These are phyloP conservation scores for Fusarium anthophilum DNA, from an alignment of 2,329 filamentous ascomycete species.

Conservation along the genomic window DNA sequence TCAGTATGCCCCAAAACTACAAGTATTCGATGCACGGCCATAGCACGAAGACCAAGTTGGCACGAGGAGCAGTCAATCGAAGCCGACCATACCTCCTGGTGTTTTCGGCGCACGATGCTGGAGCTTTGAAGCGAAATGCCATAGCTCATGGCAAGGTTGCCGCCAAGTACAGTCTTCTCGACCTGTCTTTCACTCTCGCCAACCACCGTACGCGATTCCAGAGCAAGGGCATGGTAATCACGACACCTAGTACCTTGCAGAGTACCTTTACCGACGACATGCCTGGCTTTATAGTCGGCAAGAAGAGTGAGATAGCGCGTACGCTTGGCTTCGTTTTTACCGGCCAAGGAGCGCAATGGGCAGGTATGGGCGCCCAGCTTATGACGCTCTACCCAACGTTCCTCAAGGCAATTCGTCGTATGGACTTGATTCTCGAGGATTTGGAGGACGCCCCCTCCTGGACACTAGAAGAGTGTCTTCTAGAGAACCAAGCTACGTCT, in stretches of 20 bases:
- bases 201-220: not conserved
- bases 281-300: not conserved
- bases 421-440: not conserved
- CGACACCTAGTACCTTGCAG: not conserved
- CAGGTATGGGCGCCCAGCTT: not conserved
- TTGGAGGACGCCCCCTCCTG: not conserved
- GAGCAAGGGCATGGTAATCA: not conserved
- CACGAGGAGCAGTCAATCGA: not conserved
- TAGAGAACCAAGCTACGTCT: not conserved
- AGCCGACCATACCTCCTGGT: not conserved
- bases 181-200: not conserved
- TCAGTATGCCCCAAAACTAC: not conserved
- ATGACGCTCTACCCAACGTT: not conserved
- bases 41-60: not conserved
- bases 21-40: not conserved
- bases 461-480: not conserved
- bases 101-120: not conserved
- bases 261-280: not conserved
- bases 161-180: not conserved
- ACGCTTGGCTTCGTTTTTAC: not conserved
- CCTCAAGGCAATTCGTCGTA: not conserved
- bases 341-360: not conserved
- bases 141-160: not conserved
- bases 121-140: not conserved
- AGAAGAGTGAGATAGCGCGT: not conserved